Evolutionary conservation across 2,329 filamentous ascomycete species (phyloP), one percentile per base, ranked within the genome.

Genomic region (Raffaelea deltoideospora): DNA sequence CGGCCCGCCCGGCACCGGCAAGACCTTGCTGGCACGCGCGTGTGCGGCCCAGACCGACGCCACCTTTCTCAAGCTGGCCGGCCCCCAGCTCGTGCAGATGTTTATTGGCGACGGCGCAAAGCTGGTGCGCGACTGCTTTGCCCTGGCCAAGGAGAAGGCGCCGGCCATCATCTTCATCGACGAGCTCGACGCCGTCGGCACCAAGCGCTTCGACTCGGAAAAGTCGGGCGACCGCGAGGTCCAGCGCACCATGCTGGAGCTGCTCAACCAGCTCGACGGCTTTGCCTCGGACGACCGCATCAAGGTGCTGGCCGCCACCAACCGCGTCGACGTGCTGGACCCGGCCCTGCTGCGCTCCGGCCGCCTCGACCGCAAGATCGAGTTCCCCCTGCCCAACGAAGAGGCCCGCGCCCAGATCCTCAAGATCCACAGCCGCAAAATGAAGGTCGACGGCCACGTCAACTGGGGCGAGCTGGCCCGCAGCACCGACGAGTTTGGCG

Each of bases 161-260:
- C 92, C 90, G 1, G 86, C 90, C 40, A 98, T 98, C 59, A 98
- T 98, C 59, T 98, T 98, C 68, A 96, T 98, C 51, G 90, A 98
- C 62, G 90, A 98, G 61, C 65, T 98, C 45, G 90, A 98, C 56
- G 90, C 90, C 40, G 80, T 98, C n/a, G 90, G 90, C 47, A 96
- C 88, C 37, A 96, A 96, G 65, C 88, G 90, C 53, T 98, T 98
- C 65, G 90, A 98, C 59, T 93, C 84, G 48, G 87, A 96, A 56
- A 98, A 96, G 70, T 90, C 82, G 42, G 90, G 90, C 62, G 90
- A 98, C 58, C 75, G 90, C 58, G 90, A 98, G 64, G 90, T 98
- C 31, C 90, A 98, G 64, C 76, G 90, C 57, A 98, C 90, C 40
- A 98, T 98, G 92, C 67, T 98, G 64, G 90, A 98, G 60, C 73